Conservation (phyloP, 306 rosid genomes). For the Parietaria judaica region DNA sequence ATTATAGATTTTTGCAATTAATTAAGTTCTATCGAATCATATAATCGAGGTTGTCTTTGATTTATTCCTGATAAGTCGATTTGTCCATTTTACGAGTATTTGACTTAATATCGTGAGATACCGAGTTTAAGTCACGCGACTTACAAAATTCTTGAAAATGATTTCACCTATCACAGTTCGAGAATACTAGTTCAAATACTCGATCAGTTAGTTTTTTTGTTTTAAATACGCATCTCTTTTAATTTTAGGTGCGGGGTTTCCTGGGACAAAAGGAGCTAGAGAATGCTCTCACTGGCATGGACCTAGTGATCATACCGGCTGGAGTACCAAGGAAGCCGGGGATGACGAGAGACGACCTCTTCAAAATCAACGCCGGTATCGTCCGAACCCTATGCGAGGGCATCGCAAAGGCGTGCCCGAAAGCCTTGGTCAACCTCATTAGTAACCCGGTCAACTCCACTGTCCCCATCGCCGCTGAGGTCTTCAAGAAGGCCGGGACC, state of each 20-base stretch:
- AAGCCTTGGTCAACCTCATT: constrained; percentile 86
- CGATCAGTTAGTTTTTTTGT: not conserved
- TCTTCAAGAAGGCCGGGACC: constrained; percentile 84
- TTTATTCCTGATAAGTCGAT: too few species aligned
- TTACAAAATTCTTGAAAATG: too few species aligned
- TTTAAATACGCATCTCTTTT: not conserved
- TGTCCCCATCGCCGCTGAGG: constrained; percentile 91
- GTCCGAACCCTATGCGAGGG: constrained; percentile 86
- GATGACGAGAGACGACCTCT: constrained; percentile 94
- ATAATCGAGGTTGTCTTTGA: too few species aligned
- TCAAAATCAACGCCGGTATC: constrained; percentile 91
- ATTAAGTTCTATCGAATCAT: not conserved
- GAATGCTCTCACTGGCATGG: constrained; percentile 78
- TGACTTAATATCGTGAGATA: too few species aligned
- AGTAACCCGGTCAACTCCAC: constrained; percentile 98
- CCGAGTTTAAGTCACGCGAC: too few species aligned
- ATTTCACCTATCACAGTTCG: too few species aligned
- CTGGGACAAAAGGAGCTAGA: constrained; percentile 82
- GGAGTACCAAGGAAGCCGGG: constrained; percentile 97
- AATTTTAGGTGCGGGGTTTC: constrained; percentile 72
- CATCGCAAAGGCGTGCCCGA: constrained; percentile 67
- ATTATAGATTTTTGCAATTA: not conserved
- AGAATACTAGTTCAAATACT: too few species aligned
- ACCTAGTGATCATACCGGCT: constrained; percentile 82
- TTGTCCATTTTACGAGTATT: too few species aligned